Evolutionary conservation across 2,329 filamentous ascomycete genomes (phyloP).

Genomic region (Canariomyces notabilis): DNA sequence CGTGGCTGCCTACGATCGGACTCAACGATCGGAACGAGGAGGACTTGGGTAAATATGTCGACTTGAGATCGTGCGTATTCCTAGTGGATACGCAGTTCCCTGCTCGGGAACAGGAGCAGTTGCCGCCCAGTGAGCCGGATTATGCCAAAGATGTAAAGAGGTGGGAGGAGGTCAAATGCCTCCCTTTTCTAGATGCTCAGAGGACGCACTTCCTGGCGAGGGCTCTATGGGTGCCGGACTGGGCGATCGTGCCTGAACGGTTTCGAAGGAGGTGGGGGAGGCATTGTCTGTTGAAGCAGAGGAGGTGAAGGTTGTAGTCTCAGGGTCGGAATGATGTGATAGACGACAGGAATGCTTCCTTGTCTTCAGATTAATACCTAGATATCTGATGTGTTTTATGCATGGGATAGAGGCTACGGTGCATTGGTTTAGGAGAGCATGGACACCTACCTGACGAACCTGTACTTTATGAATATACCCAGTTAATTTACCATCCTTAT

Average conservation of each 20-base stretch:
- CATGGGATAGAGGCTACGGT: no score
- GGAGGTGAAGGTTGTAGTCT: no score
- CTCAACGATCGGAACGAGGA: slow-evolving; percentile 92
- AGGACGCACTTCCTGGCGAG: slow-evolving; percentile 69
- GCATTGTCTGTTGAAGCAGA: slow-evolving; percentile 75
- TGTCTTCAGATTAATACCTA: no score
- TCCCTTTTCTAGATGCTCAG: slow-evolving; percentile 73
- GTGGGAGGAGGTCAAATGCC: slow-evolving; percentile 75
- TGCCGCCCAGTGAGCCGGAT: slow-evolving; percentile 68
- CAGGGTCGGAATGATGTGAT: no score
- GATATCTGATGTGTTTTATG: no score
- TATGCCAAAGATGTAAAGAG: slow-evolving; percentile 67
- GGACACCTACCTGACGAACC: no score
- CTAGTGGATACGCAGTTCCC: slow-evolving; percentile 84
- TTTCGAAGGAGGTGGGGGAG: slow-evolving; percentile 76
- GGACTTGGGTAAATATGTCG: slow-evolving; percentile 79
- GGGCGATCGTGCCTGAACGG: slow-evolving; percentile 61
- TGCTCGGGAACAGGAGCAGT: slow-evolving; percentile 35
- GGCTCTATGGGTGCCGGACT: slow-evolving; percentile 75
- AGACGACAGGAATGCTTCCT: no score
- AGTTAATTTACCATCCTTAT: no score
- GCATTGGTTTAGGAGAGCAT: no score
- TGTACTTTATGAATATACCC: no score
- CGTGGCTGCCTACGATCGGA: slow-evolving; percentile 73
- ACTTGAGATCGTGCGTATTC: slow-evolving; percentile 71